phyloP scores from a whole-genome alignment of 495 filamentous ascomycete genomes.

The Trichoderma virens region DNA sequence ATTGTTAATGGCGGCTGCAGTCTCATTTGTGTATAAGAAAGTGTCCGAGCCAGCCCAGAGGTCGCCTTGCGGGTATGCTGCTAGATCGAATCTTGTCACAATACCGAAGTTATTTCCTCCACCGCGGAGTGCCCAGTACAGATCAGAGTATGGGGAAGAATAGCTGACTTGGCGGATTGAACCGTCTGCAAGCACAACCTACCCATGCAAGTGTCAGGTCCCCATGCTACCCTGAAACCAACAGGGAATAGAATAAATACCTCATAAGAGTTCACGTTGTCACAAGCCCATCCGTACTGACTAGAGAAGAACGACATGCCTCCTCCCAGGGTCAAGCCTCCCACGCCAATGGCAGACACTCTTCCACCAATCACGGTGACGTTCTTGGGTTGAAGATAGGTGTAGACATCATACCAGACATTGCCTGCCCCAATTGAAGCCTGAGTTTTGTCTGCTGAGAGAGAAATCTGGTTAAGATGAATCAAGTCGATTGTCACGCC shows the following conservation, averaged over 20 bases:
- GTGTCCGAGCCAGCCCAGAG: not conserved
- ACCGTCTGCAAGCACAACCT: conserved; percentile 33
- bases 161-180: conserved; percentile 27
- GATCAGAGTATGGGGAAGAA: conserved; percentile 22
- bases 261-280: conserved; percentile 45
- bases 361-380: conserved; percentile 50
- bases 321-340: conserved; percentile 51
- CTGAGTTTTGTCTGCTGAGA: conserved; percentile 25
- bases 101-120: conserved; percentile 55
- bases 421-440: conserved; percentile 38
- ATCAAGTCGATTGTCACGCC: conserved; percentile 51
- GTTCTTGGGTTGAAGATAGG: conserved; percentile 34
- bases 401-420: conserved; percentile 49
- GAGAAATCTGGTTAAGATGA: conserved; percentile 33
- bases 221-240: not conserved
- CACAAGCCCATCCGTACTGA: conserved; percentile 41
- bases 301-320: conserved; percentile 44
- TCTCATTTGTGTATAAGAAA: conserved; percentile 13
- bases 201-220: not conserved
- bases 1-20: conserved; percentile 19
- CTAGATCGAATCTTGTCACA: conserved; percentile 40
- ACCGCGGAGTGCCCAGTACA: conserved; percentile 50
- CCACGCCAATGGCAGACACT: conserved; percentile 45
- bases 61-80: not conserved
- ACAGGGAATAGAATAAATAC: not conserved